Evolutionary conservation across 1,139 yeast species (phyloP), one percentile per base, ranked within the genome.

Genomic region (Geotrichum siamense): DNA sequence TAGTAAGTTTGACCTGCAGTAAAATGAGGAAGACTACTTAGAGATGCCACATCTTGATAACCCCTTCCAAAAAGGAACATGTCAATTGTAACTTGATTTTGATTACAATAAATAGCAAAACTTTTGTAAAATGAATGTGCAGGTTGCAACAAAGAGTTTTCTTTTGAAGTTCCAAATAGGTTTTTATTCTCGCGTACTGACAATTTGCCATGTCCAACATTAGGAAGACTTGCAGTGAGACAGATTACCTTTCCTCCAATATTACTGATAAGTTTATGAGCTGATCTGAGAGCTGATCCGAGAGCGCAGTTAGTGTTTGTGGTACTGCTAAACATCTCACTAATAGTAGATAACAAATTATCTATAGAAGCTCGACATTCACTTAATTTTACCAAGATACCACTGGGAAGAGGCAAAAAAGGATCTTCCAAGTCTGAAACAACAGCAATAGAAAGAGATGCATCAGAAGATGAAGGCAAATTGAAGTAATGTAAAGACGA

Each of bases 1-100:
- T 80, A 87, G 64, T 84, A 94, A 3, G 96, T 87, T 70, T 87
- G 95, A 59, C 98, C 98, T 47, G 95, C 94, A 39, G 98, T 89
- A 68, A 71, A 91, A 55, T 96, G 78, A 40, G 97, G 93, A 60
- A 91, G 75, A 64, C 85, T 85, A 26, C 94, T 74, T 53, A 91
- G 71, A 2, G 97, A 81, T 2, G 98, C 97, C 52, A 91, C 91
- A 65, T 91, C 98, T 67, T 86, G 94, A 66, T 91, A 91, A 53
- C 76, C 75, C 8, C 83, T 71, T 31, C 93, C 77, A 28, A 94
- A 82, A 63, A 91, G 75, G 63, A 91, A 91, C 77, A 89, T 78
- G 62, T 91, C 98, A 43, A 91, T 84, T 1, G 96, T 76, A 41
- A 91, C 83, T 67, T 89, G 96, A 19, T 81, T 72, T 53, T 93